Conservation (phyloP, 2,329 filamentous ascomycete species). For the Colletotrichum nymphaeae region DNA sequence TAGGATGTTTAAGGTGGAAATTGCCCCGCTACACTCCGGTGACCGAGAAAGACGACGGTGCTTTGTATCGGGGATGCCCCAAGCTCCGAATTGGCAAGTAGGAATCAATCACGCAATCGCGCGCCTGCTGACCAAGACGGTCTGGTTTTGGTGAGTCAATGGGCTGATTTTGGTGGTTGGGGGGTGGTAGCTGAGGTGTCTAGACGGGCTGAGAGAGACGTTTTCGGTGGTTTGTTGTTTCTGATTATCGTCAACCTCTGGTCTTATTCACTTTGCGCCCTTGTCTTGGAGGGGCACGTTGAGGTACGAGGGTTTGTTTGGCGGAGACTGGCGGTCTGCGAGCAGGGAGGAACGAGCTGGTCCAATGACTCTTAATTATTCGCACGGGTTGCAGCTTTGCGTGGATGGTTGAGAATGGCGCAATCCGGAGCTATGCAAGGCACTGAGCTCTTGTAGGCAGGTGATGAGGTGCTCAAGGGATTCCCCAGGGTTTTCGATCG, state of each 20-base stretch:
- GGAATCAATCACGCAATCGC: constrained; percentile 37
- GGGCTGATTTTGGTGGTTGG: constrained; percentile 1
- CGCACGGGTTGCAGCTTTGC: not conserved
- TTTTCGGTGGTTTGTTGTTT: not conserved
- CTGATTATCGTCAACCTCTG: not conserved
- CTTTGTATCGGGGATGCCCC: constrained; percentile 19
- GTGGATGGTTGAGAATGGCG: constrained; percentile 25
- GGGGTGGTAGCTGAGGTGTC: not conserved
- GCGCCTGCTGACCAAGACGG: constrained; percentile 25
- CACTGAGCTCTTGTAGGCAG: constrained; percentile 31
- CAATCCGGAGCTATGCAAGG: constrained; percentile 34
- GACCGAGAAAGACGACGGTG: constrained; percentile 17
- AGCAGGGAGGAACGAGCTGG: not conserved
- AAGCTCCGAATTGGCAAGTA: constrained; percentile 8
- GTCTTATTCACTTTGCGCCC: not conserved
- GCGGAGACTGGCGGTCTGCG: not conserved
- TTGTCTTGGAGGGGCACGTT: not conserved
- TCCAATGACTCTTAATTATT: not conserved
- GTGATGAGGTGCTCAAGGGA: constrained; percentile 9
- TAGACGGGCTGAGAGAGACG: not conserved
- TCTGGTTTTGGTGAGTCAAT: constrained; percentile 33
- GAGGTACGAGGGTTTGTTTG: not conserved
- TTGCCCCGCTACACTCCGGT: constrained; percentile 24
- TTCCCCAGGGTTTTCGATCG: not conserved
- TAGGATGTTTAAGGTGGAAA: constrained; percentile 26